Evolutionary conservation across 225 moss, liverwort and hornwort species (phyloP).

Genomic region (Polytrichum commune): DNA sequence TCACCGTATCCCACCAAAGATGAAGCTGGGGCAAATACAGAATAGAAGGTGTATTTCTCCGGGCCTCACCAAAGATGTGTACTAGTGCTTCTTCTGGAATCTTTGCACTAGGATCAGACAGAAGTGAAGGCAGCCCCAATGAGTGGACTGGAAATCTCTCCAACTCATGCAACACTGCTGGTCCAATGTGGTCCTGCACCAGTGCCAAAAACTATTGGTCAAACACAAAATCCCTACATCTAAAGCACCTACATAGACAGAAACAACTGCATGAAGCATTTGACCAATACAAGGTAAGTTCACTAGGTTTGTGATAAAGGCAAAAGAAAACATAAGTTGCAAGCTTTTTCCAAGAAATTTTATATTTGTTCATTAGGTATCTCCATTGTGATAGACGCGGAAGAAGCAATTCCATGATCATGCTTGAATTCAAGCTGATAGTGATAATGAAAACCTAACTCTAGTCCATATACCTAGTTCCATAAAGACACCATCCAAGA

Average conservation of each 20-base stretch:
- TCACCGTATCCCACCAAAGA: conserved; percentile 86
- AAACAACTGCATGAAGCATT: too few species aligned
- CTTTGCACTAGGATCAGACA: conserved; percentile 81
- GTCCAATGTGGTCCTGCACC: conserved; percentile 68
- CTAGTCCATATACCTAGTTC: too few species aligned
- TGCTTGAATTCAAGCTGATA: too few species aligned
- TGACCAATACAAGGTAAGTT: too few species aligned
- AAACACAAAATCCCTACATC: conserved; percentile 3
- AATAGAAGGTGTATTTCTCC: conserved; percentile 73
- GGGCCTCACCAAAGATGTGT: conserved; percentile 79
- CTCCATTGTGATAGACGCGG: too few species aligned
- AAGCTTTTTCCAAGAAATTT: too few species aligned
- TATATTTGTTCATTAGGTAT: too few species aligned
- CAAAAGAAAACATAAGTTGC: background rate
- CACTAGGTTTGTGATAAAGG: background rate
- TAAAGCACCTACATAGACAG: background rate
- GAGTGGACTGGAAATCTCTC: conserved; percentile 82
- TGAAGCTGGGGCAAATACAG: conserved; percentile 84
- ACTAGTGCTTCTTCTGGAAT: conserved; percentile 76
- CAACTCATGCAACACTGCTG: conserved; percentile 73
- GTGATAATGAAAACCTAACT: too few species aligned
- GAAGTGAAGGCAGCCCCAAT: conserved; percentile 67
- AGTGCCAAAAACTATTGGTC: background rate
- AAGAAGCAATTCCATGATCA: too few species aligned
- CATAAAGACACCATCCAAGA: too few species aligned